Base-by-base conservation (phyloP, 179 eudicot genomes). In the Kewa caespitosa region DNA sequence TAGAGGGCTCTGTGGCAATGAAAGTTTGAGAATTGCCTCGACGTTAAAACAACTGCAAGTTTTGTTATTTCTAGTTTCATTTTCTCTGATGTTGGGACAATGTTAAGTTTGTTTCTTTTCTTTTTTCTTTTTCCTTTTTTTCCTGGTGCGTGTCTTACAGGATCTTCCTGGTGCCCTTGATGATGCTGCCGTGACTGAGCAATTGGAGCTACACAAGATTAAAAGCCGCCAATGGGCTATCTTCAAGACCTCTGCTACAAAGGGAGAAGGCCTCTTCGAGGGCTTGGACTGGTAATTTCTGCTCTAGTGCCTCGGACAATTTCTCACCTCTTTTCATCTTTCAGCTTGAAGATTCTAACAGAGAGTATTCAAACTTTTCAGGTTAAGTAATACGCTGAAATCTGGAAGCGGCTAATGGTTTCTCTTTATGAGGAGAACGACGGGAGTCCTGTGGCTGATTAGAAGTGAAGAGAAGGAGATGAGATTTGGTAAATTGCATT, bases 161-260 rank as follows among this genome's bases (percentile, higher is more conserved):
- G 99, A 96, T 89, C 96, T 94, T 85, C 98, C 96, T 23, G 98
- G 99, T 78, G 99, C 99, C 48, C 90, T 96, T 15, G 97, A 96
- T 81, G 97, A 88, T 88, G 97, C 98, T 81, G 89, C 94, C 28
- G 89, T 96, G 18, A 93, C 98, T 0, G 99, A 96, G 84, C 86
- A 96, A 79, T 78, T 96, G 75, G 98, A 91, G 87, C 78, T 96
- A 84, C 99, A 94, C 93, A 96, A 91, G 90, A 93, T 93, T 48
- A 96, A 94, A 82, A 96, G 83, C 78, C 90, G 97, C 27, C 97
- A 96, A 62, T 96, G 98, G 99, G 78, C 99, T 63, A 94, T 96
- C 73, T 94, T 96, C 82, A 96, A 91, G 89, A 90, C 99, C 38
- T 94, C 97, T 72, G 99, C 99, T 37, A 90, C 91, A 17, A 94